These are phyloP conservation scores for Cadophora luteo-olivacea DNA, from an alignment of 2,329 filamentous ascomycete species.

Conservation along the genomic window DNA sequence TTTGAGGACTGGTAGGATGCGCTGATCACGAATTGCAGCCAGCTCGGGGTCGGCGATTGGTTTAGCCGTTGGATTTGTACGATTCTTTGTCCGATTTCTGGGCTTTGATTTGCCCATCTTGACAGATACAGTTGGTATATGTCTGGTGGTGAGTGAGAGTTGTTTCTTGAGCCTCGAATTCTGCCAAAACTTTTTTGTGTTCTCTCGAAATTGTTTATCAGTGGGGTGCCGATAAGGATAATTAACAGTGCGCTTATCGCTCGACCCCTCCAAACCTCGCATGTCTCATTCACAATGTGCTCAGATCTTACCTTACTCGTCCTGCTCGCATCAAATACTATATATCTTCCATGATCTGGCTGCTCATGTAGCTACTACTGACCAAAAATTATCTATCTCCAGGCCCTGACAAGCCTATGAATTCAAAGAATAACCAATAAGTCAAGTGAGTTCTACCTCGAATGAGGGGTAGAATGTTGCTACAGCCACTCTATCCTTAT, in stretches of 20 bases:
- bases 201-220: constrained; percentile 16
- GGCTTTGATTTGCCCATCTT: constrained; percentile 65
- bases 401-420: too few relatives aligned
- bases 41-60: constrained; percentile 68
- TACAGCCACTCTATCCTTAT: neutral
- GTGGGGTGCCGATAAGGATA: constrained; percentile 17
- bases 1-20: constrained; percentile 67
- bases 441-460: too few relatives aligned
- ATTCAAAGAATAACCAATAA: too few relatives aligned
- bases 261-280: neutral
- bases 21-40: constrained; percentile 65
- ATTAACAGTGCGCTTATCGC: neutral
- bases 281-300: neutral
- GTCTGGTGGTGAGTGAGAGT: constrained; percentile 6
- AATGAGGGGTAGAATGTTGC: constrained; percentile 16
- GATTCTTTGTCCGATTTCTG: constrained; percentile 57
- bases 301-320: neutral
- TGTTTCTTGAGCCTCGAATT: constrained; percentile 14
- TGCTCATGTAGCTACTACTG: neutral
- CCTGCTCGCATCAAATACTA: neutral
- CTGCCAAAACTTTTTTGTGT: constrained; percentile 21
- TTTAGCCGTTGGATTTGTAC: constrained; percentile 63
- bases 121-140: neutral
- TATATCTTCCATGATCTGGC: neutral
- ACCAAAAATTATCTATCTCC: too few relatives aligned